Evolutionary conservation across 1,139 yeast genomes (phyloP).

Genomic region (Arxiozyma heterogenica): DNA sequence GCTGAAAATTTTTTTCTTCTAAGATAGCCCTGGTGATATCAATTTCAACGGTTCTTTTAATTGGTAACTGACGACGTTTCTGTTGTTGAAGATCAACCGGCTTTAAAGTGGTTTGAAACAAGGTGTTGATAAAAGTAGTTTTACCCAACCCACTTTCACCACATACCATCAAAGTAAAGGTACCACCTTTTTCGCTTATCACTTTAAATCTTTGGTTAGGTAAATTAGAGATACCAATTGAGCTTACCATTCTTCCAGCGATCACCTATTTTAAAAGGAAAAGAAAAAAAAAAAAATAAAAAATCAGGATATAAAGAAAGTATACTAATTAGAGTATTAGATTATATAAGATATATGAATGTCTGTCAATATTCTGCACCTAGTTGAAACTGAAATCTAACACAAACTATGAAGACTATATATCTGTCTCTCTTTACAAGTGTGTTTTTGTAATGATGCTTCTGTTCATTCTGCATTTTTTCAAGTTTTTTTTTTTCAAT

Average conservation of each 20-base stretch:
- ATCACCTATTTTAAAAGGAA: neutral
- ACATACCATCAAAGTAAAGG: conserved; percentile 87
- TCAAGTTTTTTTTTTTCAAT: neutral
- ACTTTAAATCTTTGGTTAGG: conserved; percentile 95
- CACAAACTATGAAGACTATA: neutral
- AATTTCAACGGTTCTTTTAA: conserved; percentile 84
- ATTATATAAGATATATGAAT: too few relatives aligned
- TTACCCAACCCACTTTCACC: conserved; percentile 95
- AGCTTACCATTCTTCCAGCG: conserved; percentile 13
- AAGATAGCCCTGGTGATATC: conserved; percentile 82
- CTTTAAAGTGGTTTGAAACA: conserved; percentile 56
- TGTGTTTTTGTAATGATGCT: too few relatives aligned
- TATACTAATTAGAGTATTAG: too few relatives aligned
- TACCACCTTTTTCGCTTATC: conserved; percentile 80
- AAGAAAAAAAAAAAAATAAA: too few relatives aligned
- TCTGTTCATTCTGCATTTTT: neutral
- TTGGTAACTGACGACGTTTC: conserved; percentile 36
- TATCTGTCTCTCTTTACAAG: too few relatives aligned
- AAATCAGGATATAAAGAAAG: neutral
- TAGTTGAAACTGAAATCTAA: neutral
- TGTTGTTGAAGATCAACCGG: conserved; percentile 23
- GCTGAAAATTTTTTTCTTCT: conserved; percentile 83
- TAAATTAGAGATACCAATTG: conserved; percentile 74
- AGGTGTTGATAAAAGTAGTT: conserved; percentile 87
- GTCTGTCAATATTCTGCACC: neutral